Percentiles rank a stretch among this genome's conserved stretches.
phyloP scores from a whole-genome alignment of 2,329 filamentous ascomycete species.

The Ramichloridium luteum region DNA sequence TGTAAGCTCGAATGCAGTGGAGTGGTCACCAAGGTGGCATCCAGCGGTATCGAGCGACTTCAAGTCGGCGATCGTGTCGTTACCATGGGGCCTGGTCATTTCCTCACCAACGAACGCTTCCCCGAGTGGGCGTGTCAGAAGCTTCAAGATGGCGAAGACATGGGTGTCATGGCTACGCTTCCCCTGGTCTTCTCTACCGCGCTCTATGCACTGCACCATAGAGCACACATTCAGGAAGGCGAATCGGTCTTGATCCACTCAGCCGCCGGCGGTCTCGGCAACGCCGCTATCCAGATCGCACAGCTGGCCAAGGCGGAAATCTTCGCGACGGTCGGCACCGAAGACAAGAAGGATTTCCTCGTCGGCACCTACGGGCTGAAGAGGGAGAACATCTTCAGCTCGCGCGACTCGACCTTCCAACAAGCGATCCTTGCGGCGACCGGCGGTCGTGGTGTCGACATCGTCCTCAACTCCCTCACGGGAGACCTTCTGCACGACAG shows the following conservation, averaged over 20 bases:
- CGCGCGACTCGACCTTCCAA: conserved; percentile 1
- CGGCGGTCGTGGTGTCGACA: conserved; percentile 7
- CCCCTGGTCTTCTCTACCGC: conserved; percentile 5
- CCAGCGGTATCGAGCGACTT: no score
- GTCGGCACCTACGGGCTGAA: conserved; percentile 3
- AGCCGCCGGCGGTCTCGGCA: conserved; percentile 20
- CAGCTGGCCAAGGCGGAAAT: conserved; percentile 16
- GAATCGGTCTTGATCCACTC: conserved; percentile 25
- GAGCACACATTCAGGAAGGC: no score
- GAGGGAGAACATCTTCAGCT: conserved; percentile 1
- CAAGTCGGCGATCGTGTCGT: no score
- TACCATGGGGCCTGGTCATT: neutral
- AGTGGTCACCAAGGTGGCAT: no score
- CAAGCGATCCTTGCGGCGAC: conserved; percentile 5
- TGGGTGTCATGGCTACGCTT: no score
- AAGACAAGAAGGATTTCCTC: conserved; percentile 17
- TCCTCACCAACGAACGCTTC: no score
- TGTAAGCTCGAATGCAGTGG: no score
- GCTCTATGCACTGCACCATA: conserved; percentile 5
- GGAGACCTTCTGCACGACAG: conserved; percentile 7
- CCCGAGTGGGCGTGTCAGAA: no score
- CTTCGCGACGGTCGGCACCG: conserved; percentile 19
- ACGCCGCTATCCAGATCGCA: conserved; percentile 19
- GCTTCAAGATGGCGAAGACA: no score
- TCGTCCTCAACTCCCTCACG: conserved; percentile 8